These are phyloP conservation scores for Euphorbia celastroides DNA, from an alignment of 441 rosid species.

Conservation along the genomic window DNA sequence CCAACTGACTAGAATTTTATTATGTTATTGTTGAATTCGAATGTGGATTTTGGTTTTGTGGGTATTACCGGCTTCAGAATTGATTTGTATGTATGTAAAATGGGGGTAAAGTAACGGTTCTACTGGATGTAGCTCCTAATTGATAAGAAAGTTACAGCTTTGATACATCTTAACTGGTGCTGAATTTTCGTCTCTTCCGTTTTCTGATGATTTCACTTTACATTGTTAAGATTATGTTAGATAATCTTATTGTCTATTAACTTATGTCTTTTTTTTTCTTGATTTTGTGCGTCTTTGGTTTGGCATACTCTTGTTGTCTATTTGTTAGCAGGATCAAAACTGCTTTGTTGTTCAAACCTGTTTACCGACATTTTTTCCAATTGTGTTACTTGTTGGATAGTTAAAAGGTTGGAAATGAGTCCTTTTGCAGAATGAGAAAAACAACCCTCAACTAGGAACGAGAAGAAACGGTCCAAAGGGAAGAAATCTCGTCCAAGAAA, in stretches of 20 bases:
- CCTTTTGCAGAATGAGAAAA: conserved; percentile 9
- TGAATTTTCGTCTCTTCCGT: background rate
- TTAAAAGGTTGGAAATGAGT: background rate
- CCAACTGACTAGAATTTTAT: background rate
- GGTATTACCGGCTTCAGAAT: background rate
- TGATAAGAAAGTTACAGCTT: background rate
- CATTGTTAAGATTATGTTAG: background rate
- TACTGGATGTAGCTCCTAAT: background rate
- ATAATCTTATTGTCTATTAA: background rate
- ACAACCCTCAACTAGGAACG: background rate
- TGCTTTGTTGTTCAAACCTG: background rate
- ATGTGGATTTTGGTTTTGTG: background rate
- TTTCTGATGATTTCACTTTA: background rate
- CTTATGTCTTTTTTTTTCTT: background rate
- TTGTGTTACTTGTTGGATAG: background rate
- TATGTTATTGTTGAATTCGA: background rate
- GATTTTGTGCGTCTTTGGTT: background rate
- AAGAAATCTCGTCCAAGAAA: conserved; percentile 2
- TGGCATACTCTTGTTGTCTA: background rate
- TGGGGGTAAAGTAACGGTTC: background rate
- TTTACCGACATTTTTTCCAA: background rate
- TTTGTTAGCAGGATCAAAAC: background rate
- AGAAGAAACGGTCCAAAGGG: background rate
- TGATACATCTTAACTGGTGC: background rate
- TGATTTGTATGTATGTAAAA: background rate